Evolutionary conservation across 306 rosid genomes (phyloP), one percentile per base, ranked within the genome.

Genomic region (Vicia sativa): DNA sequence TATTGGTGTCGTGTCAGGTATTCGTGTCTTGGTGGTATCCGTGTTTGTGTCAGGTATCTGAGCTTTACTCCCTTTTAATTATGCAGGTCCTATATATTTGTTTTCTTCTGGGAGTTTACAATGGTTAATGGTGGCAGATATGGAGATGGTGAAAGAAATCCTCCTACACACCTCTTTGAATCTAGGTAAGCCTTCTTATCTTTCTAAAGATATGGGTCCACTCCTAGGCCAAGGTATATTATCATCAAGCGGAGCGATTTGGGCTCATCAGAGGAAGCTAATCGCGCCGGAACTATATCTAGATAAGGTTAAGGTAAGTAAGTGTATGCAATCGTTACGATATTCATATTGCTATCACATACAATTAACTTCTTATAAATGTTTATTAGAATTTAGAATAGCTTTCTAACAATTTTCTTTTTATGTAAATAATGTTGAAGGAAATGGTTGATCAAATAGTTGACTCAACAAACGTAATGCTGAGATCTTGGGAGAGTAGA

Each of bases 401-500:
- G 6, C 48, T 21, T 15, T 48, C 63, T 62, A 1, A 39, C 21
- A 7, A 12, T 59, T 70, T 31, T 6, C 9, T n/a, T 10, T 48
- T 58, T 9, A 16, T 63, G 56, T 5, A 21, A 74, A 48, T 49
- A 7, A 9, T 74, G 66, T 34, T 59, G 53, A 68, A 88, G 96
- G 85, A 73, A 16, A 85, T 88, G 97, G 78, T 87, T 50, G 65
- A 69, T 53, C 37, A 85, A 73, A 85, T 91, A 78, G 83, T 91
- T 74, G 87, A 91, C 21, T 81, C 87, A 3, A 76, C 87, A 37
- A 67, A 62, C 43, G 62, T 56, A 14, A 44, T 74, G 76, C 8
- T 91, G 29, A 75, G 64, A 38, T 70, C 63, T 21, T 89, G 95
- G 95, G 87, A 82, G 72, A 29, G 35, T 50, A 82, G 50, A 80